Base-by-base conservation (phyloP, 2,329 filamentous ascomycete species). In the Phaeosphaeriaceae sp. region DNA sequence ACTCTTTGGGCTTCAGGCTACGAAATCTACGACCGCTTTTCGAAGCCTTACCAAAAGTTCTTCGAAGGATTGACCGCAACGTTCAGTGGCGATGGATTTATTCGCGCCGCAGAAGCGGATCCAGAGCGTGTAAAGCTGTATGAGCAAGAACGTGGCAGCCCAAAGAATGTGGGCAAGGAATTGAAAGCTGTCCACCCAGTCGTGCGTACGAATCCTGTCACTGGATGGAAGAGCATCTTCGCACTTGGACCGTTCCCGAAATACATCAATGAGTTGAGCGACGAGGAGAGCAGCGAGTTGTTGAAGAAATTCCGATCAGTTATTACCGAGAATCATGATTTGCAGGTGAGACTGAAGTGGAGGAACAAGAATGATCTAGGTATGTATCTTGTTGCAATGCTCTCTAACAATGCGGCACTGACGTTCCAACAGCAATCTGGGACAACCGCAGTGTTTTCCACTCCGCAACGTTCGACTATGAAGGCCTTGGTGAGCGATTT, bases 1-100 rank as follows among this genome's bases (percentile, higher is more conserved):
- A 81, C 78, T 0, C 73, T 80, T 1, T 81, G 78, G 77, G 76
- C 72, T 22, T 80, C 77, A 0, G 79, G 78, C 1, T 82, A 81
- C 52, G 79, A 80, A 59, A 60, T 79, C 7, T 72, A 65, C 50
- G 63, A 72, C 33, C 71, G 72, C 41, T 68, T 70, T 17, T 74
- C 72, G 1, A 63, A 59, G 2, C 63, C 62, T 1, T 68, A 65
- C 25, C 67, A 67, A 6, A 46, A 48, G 1, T 74, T 67, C 44
- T 62, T 74, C 31, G 67, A 70, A 41, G 56, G 53, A 0, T 54
- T 74, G 3, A 74, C 66, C 9, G 70, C 69, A 1, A 73, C 69
- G 0, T 73, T 68, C 33, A 54, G 53, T 1, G 69, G 69, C 7
- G 66, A 65, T 3, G 65, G 64, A 1, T 68, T 70, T 53, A 62